These are phyloP conservation scores for Fusarium sp. DNA, from an alignment of 2,329 filamentous ascomycete genomes.

Conservation along the genomic window DNA sequence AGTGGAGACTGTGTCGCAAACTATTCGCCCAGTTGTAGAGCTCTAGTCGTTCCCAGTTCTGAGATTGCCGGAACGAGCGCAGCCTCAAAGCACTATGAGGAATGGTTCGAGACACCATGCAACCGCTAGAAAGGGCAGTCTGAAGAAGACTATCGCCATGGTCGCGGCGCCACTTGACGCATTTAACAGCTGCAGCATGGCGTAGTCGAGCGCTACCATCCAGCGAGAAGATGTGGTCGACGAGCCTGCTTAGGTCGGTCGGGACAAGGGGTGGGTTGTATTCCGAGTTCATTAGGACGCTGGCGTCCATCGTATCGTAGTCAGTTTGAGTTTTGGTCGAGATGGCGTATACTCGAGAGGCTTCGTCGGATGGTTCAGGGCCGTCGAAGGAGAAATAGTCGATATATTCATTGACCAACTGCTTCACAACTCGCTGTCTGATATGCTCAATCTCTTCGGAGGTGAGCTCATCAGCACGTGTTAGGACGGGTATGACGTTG, in stretches of 20 bases:
- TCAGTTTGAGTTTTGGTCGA: slow-evolving; percentile 78
- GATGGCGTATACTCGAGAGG: slow-evolving; percentile 70
- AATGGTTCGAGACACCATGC: slow-evolving; percentile 25
- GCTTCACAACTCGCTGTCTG: slow-evolving; percentile 66
- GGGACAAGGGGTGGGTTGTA: slow-evolving; percentile 81
- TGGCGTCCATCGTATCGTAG: slow-evolving; percentile 87
- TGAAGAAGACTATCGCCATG: slow-evolving; percentile 35
- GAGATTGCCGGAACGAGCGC: slow-evolving; percentile 22
- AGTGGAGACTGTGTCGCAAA: slow-evolving; percentile 48
- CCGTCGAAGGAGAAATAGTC: slow-evolving; percentile 71
- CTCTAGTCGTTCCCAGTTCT: slow-evolving; percentile 47
- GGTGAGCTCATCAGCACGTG: slow-evolving; percentile 75
- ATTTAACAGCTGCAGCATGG: slow-evolving; percentile 82
- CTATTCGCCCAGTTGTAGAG: slow-evolving; percentile 51
- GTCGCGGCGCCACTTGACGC: slow-evolving; percentile 71
- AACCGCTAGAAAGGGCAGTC: slow-evolving; percentile 30
- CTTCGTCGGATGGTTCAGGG: slow-evolving; percentile 40
- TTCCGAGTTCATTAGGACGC: slow-evolving; percentile 88
- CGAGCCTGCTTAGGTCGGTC: slow-evolving; percentile 75
- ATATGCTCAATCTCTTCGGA: slow-evolving; percentile 62
- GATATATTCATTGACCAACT: slow-evolving; percentile 65
- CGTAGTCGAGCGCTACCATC: slow-evolving; percentile 83
- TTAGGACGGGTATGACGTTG: slow-evolving; percentile 84
- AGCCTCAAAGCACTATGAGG: slow-evolving; percentile 33
- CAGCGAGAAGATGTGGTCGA: slow-evolving; percentile 77